These are phyloP conservation scores for Nematocida sp. DNA, from an alignment of 371 early-diverging fungal species.

Conservation along the genomic window DNA sequence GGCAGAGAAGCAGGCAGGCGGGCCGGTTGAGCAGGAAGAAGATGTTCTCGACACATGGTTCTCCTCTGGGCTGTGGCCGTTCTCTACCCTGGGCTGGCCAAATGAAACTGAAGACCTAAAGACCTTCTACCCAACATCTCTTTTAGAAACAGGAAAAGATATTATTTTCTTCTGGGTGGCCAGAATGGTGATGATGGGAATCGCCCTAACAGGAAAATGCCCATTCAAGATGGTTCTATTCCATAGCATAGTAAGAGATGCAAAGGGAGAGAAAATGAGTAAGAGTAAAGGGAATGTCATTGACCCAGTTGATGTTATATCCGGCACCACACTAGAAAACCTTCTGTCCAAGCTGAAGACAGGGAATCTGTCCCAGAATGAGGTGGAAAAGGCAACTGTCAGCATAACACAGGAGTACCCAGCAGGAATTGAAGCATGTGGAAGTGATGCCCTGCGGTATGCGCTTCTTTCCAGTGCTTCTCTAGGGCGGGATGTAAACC, in stretches of 20 bases:
- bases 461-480: conserved; percentile 83
- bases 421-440: conserved; percentile 94
- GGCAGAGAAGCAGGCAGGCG: conserved; percentile 71
- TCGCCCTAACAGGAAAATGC: conserved; percentile 83
- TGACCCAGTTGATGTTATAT: conserved; percentile 94
- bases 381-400: conserved; percentile 75
- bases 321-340: conserved; percentile 78
- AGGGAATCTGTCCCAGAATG: conserved; percentile 82
- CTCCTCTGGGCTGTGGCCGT: conserved; percentile 96
- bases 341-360: conserved; percentile 76
- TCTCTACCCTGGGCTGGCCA: conserved; percentile 94
- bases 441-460: conserved; percentile 96
- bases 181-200: conserved; percentile 97
- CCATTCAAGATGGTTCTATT: conserved; percentile 84
- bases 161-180: conserved; percentile 99
- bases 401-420: conserved; percentile 84
- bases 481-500: conserved; percentile 84
- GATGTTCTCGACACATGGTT: conserved; percentile 99
- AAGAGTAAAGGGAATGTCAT: conserved; percentile 97
- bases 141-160: conserved; percentile 97
- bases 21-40: conserved; percentile 76
- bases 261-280: conserved; percentile 97
- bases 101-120: conserved; percentile 73
- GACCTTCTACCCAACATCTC: conserved; percentile 82
- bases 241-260: conserved; percentile 98